Conservation (phyloP, 345 rosid species). For the Microthlaspi erraticum region DNA sequence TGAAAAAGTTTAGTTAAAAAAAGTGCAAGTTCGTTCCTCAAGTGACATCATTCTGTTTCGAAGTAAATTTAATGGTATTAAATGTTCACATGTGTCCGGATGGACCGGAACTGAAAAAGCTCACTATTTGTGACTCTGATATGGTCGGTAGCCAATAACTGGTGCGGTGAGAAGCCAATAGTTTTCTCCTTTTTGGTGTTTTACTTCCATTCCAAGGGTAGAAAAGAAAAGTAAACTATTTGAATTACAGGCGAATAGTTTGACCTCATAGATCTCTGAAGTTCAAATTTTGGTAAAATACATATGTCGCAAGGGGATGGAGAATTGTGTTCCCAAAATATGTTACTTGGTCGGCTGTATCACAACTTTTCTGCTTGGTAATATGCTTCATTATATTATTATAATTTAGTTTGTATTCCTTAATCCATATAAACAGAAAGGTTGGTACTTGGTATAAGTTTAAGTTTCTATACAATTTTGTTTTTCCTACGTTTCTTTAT, state of each 20-base stretch:
- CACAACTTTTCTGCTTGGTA: slow-evolving; percentile 6
- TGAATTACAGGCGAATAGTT: slow-evolving; percentile 32
- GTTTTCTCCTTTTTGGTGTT: too few species aligned
- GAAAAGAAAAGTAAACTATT: slow-evolving; percentile 35
- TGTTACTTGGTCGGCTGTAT: slow-evolving; percentile 27
- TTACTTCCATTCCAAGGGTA: not conserved
- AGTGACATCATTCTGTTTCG: slow-evolving; percentile 9
- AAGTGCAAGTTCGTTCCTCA: not conserved
- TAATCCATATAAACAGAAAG: not conserved
- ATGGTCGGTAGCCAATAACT: slow-evolving; percentile 6
- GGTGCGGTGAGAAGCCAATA: too few species aligned
- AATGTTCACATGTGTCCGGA: slow-evolving; percentile 16
- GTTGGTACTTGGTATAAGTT: not conserved
- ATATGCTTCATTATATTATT: not conserved
- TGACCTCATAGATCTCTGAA: slow-evolving; percentile 36
- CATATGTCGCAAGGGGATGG: slow-evolving; percentile 6
- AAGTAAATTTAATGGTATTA: not conserved
- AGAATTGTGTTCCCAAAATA: slow-evolving; percentile 12
- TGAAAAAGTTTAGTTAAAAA: too few species aligned
- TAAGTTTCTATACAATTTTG: not conserved
- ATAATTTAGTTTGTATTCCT: not conserved
- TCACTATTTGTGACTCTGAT: not conserved
- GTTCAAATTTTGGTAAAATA: slow-evolving; percentile 16
- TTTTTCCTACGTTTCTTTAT: too few species aligned
- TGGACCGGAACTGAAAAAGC: slow-evolving; percentile 8